phyloP scores from a whole-genome alignment of 768 basidiomycete species.

The Paxillus rubicundulus region DNA sequence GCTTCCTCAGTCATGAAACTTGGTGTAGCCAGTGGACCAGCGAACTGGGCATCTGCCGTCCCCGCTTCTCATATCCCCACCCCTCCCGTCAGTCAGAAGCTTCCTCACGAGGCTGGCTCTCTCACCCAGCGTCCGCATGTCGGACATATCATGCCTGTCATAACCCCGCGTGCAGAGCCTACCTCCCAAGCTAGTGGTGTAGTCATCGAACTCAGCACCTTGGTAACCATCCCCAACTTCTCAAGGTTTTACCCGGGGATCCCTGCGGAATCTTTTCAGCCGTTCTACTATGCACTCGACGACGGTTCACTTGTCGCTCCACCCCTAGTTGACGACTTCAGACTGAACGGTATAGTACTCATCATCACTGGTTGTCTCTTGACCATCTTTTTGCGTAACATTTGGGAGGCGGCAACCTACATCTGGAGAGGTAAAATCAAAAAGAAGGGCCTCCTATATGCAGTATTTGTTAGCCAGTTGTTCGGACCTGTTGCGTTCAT shows the following conservation, averaged over 20 bases:
- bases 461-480: slow-evolving; percentile 54
- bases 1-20: background rate
- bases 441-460: slow-evolving; percentile 56
- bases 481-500: slow-evolving; percentile 45
- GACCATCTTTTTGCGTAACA: slow-evolving; percentile 53
- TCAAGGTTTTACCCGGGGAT: slow-evolving; percentile 38
- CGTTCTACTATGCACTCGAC: slow-evolving; percentile 42
- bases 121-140: background rate
- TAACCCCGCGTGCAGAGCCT: slow-evolving; percentile 3
- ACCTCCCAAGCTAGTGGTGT: slow-evolving; percentile 37
- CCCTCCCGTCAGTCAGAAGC: background rate
- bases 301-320: slow-evolving; percentile 62
- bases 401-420: slow-evolving; percentile 48
- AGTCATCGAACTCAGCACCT: slow-evolving; percentile 49
- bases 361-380: slow-evolving; percentile 48
- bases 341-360: slow-evolving; percentile 40
- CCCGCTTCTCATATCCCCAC: background rate
- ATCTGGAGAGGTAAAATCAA: slow-evolving; percentile 54
- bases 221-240: slow-evolving; percentile 49
- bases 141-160: background rate
- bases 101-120: background rate
- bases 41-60: background rate
- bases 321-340: slow-evolving; percentile 43
- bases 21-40: background rate
- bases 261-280: slow-evolving; percentile 46